Conservation (phyloP, 345 rosid genomes). For the Ailanthus altissimus region DNA sequence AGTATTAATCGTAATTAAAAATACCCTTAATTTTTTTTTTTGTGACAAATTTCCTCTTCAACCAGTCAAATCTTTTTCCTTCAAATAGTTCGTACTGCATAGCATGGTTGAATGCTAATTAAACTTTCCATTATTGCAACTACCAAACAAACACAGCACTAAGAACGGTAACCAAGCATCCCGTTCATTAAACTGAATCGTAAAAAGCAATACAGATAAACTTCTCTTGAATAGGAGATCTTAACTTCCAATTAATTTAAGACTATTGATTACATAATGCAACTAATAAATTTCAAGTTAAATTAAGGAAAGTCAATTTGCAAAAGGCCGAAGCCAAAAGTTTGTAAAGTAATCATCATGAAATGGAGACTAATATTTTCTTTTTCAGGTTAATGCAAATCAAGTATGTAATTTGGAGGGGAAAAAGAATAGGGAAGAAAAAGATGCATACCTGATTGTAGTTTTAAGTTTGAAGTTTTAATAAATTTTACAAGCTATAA, state of each 20-base stretch:
- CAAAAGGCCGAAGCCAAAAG: background rate
- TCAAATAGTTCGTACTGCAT: background rate
- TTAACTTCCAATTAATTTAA: background rate
- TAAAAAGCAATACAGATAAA: background rate
- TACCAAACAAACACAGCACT: background rate
- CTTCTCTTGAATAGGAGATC: background rate
- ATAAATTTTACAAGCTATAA: background rate
- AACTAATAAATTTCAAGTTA: background rate
- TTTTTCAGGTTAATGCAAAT: constrained; percentile 16
- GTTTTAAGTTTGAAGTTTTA: background rate
- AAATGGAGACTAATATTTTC: background rate
- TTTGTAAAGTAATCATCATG: background rate
- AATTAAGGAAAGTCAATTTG: background rate
- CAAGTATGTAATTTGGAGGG: background rate
- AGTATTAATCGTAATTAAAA: too few relatives aligned
- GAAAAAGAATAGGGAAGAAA: background rate
- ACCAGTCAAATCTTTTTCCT: background rate
- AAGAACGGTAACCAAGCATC: too few relatives aligned
- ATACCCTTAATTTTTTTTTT: too few relatives aligned
- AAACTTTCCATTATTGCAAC: background rate
- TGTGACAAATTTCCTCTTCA: too few relatives aligned
- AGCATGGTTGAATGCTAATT: background rate
- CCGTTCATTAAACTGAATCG: background rate
- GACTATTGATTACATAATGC: background rate
- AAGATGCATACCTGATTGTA: background rate